A percentile compares a stretch with the other conserved stretches of the same genome.
These are phyloP conservation scores for Penicillium sp. DNA, from an alignment of 2,329 filamentous ascomycete genomes.

Conservation along the genomic window DNA sequence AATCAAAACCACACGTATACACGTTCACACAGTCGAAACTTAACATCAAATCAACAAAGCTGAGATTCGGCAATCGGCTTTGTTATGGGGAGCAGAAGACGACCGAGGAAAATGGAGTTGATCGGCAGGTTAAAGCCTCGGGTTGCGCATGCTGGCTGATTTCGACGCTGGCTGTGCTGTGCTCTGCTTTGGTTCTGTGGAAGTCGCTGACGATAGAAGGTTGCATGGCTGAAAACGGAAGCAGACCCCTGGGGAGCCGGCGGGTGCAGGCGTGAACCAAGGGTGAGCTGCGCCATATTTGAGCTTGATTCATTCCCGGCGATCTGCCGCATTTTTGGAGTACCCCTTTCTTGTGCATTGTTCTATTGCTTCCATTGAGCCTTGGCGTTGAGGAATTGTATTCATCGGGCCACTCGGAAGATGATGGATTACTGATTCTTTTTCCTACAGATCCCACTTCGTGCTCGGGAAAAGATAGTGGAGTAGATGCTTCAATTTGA, in stretches of 20 bases:
- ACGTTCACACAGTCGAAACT: neutral
- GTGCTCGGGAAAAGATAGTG: no score
- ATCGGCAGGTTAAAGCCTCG: neutral
- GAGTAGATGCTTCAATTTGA: constrained; percentile 4
- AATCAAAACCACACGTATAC: neutral
- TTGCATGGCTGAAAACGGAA: constrained; percentile 3
- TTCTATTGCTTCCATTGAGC: neutral
- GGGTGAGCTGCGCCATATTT: neutral
- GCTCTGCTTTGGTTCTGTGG: neutral
- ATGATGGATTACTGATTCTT: no score
- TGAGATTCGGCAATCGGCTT: neutral
- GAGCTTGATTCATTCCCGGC: neutral
- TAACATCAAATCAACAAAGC: neutral
- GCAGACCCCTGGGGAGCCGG: neutral
- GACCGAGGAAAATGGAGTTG: neutral
- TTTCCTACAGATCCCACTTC: no score
- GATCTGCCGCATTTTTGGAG: neutral
- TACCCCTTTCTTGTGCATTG: neutral
- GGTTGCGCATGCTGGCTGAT: neutral
- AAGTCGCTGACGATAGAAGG: constrained; percentile 1
- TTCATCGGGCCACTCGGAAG: no score
- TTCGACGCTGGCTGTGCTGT: constrained; percentile 1
- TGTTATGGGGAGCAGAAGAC: neutral
- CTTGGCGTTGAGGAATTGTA: no score
- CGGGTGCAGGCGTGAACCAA: neutral